Conservation (phyloP, 2,329 filamentous ascomycete species). For the Acephala macrosclerotiorum region DNA sequence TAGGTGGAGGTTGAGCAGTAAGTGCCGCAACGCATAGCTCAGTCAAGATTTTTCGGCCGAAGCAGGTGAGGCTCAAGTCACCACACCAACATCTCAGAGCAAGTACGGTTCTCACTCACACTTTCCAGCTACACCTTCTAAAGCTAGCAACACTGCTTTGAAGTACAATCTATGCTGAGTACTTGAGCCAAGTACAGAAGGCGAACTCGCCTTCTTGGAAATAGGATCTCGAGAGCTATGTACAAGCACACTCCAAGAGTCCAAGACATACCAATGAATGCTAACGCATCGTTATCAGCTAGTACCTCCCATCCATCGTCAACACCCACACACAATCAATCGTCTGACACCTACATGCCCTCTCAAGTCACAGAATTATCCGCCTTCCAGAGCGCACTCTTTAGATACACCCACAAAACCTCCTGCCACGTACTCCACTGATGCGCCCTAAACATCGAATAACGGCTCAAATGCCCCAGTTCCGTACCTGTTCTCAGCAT, state of each 20-base stretch:
- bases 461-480: slow-evolving; percentile 7
- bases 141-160: no score
- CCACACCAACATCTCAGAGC: background rate
- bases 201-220: no score
- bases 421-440: slow-evolving; percentile 15
- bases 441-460: background rate
- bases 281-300: no score
- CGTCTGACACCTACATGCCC: background rate
- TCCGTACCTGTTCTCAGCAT: background rate
- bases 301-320: no score
- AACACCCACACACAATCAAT: background rate
- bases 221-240: no score
- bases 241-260: no score
- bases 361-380: background rate
- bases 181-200: no score
- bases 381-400: slow-evolving; percentile 5
- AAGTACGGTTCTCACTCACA: no score
- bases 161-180: no score
- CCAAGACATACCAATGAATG: no score
- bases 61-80: background rate
- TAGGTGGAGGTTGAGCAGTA: background rate
- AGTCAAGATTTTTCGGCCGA: background rate
- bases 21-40: background rate
- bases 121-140: no score
- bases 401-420: slow-evolving; percentile 11